Base-by-base conservation (phyloP, 1,284 basidiomycete species). In the Trichosporon asahii region DNA sequence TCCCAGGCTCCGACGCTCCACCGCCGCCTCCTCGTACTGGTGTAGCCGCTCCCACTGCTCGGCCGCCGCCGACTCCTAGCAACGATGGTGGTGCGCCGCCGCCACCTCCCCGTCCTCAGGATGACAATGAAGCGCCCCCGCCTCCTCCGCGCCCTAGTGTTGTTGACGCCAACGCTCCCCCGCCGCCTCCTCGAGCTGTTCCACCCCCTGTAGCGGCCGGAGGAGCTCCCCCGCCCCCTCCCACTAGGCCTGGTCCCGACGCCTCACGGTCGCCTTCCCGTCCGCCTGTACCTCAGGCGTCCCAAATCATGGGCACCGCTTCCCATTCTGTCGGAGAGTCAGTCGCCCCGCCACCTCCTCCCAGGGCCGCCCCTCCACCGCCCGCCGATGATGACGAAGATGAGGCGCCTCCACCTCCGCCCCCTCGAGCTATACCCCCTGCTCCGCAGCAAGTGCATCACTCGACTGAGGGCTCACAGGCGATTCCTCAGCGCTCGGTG, bases 341-440 rank as follows among this genome's bases (percentile, higher is more conserved):
- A 2, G 29, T 27, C 1, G 8, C 69, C 2, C 46, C 60, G 1
- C 53, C 61, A 11, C 31, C 68, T 4, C 37, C 44, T 40, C 44
- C 68, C 12, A 18, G 46, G 12, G 65, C 29, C 25, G 29, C 35
- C 21, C 49, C 64, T 23, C 55, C 66, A 2, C 49, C 66, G 9
- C 63, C 66, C 11, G 57, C 44, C 31, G 65, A 40, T 11, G 66
- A 65, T 12, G 66, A 63, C 1, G 68, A 67, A 7, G 68, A 66
- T 15, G 66, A 63, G 35, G 25, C 37, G 21, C 64, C 66, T 12
- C 72, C 78, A 1, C 74, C 75, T 15, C 75, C 75, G 15, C 76
- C 76, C 3, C 76, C 76, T 25, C 69, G 57, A 21, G 27, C 73
- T 66, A 70, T 75, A 25, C 73, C 74, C 9, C 57, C 70, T 15